These are phyloP conservation scores for Hordeum pubiflorum DNA, from an alignment of 202 grass and related monocot species.

Conservation along the genomic window DNA sequence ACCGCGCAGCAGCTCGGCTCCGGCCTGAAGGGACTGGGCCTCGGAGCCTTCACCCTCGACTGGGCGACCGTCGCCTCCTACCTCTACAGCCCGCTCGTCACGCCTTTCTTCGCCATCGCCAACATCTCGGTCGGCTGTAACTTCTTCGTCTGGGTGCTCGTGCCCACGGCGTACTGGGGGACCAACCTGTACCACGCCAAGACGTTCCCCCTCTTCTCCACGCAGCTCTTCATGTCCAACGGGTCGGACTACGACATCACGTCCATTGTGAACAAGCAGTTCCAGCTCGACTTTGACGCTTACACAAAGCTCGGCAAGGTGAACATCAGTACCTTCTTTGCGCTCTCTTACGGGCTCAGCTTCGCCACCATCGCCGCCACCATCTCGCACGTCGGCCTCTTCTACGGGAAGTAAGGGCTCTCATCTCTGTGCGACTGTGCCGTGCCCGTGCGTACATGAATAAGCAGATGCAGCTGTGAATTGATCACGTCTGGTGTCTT, in stretches of 20 bases:
- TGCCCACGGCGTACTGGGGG: constrained; percentile 57
- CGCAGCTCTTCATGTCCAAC: constrained; percentile 46
- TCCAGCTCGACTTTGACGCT: constrained; percentile 36
- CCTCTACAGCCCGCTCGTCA: constrained; percentile 68
- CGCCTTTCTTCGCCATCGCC: constrained; percentile 67
- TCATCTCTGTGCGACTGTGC: neutral
- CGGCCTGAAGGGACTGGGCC: constrained; percentile 48
- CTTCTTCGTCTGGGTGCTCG: constrained; percentile 36
- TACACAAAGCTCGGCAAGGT: constrained; percentile 43
- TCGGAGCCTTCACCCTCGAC: constrained; percentile 74
- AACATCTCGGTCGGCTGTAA: constrained; percentile 64
- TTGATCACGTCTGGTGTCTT: neutral
- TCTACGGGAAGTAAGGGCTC: constrained; percentile 71
- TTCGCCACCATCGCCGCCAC: constrained; percentile 87
- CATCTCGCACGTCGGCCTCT: constrained; percentile 54
- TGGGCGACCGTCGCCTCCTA: constrained; percentile 63
- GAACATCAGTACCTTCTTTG: constrained; percentile 72
- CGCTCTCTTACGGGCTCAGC: constrained; percentile 54
- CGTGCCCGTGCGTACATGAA: neutral
- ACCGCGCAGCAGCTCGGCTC: constrained; percentile 76
- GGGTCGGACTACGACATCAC: constrained; percentile 42
- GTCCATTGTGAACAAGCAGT: constrained; percentile 56
- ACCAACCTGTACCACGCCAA: constrained; percentile 56
- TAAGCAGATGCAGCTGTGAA: neutral
- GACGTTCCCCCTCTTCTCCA: constrained; percentile 68